Conservation (phyloP, 164 flowering plant species). For the Umbilicus rupestris region DNA sequence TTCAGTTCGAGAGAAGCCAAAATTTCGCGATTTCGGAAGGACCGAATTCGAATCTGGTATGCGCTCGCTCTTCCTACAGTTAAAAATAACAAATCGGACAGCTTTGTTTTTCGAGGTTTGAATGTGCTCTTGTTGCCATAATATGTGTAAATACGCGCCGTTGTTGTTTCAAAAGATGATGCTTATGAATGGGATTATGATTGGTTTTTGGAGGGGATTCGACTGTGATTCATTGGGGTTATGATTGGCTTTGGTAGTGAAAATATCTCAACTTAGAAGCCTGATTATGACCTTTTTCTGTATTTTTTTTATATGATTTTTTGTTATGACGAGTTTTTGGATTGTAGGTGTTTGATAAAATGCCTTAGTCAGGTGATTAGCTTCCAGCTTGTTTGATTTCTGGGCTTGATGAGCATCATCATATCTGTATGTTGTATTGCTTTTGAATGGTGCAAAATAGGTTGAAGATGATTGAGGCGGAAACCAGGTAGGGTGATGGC, state of each 20-base stretch:
- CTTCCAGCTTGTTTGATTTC: neutral
- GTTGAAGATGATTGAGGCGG: neutral
- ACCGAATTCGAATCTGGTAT: neutral
- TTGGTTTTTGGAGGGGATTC: neutral
- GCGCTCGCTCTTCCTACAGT: neutral
- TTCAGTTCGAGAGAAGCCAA: neutral
- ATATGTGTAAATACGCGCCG: too few species aligned
- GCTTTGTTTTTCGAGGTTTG: neutral
- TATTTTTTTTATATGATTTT: neutral
- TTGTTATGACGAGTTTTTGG: neutral
- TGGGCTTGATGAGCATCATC: neutral
- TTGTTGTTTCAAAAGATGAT: neutral
- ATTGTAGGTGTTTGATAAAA: slow-evolving; percentile 6
- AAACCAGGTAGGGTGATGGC: neutral
- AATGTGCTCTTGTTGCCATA: too few species aligned
- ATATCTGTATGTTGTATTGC: neutral
- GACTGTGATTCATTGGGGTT: neutral
- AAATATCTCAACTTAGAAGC: neutral
- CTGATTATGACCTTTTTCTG: neutral
- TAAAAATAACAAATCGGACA: neutral
- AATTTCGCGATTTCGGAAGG: neutral
- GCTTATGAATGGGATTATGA: neutral
- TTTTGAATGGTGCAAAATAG: neutral
- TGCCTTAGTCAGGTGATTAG: neutral
- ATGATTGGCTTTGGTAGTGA: neutral